These are phyloP conservation scores for Lepiota venenata DNA, from an alignment of 768 basidiomycete species.

Conservation along the genomic window DNA sequence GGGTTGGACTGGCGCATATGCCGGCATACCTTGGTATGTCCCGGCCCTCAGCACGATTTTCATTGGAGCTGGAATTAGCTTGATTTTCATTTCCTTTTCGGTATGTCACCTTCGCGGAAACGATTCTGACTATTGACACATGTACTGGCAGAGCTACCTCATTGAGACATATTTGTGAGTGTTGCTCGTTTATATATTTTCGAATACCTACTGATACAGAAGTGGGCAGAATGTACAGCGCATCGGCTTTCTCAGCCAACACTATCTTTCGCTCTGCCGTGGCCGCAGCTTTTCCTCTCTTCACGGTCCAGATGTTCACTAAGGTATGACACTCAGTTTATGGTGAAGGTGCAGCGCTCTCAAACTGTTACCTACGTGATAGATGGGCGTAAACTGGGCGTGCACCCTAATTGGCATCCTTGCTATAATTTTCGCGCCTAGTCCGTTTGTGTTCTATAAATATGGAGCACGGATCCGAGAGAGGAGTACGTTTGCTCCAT, in stretches of 20 bases:
- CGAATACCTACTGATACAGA: not conserved
- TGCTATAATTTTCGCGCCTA: conserved; percentile 56
- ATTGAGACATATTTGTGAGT: conserved; percentile 53
- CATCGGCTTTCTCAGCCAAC: conserved; percentile 63
- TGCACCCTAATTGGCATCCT: conserved; percentile 54
- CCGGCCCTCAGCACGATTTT: conserved; percentile 48
- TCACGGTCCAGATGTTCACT: conserved; percentile 62
- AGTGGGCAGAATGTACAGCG: conserved; percentile 41
- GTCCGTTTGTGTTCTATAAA: conserved; percentile 68
- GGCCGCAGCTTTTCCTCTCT: conserved; percentile 62
- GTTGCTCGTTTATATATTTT: not conserved
- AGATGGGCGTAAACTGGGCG: conserved; percentile 52
- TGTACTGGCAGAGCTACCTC: conserved; percentile 44
- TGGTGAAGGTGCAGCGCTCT: not conserved
- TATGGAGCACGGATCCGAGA: conserved; percentile 58
- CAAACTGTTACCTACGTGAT: not conserved
- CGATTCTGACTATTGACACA: conserved; percentile 1
- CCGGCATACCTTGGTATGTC: conserved; percentile 55
- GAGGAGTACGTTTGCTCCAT: conserved; percentile 55
- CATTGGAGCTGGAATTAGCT: conserved; percentile 44
- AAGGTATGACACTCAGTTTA: conserved; percentile 29
- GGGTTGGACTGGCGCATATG: conserved; percentile 55
- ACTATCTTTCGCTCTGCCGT: conserved; percentile 55
- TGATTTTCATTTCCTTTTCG: conserved; percentile 61
- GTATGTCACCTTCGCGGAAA: conserved; percentile 27